Conservation (phyloP, 2,329 filamentous ascomycete genomes). For the Falciphora oryzae region DNA sequence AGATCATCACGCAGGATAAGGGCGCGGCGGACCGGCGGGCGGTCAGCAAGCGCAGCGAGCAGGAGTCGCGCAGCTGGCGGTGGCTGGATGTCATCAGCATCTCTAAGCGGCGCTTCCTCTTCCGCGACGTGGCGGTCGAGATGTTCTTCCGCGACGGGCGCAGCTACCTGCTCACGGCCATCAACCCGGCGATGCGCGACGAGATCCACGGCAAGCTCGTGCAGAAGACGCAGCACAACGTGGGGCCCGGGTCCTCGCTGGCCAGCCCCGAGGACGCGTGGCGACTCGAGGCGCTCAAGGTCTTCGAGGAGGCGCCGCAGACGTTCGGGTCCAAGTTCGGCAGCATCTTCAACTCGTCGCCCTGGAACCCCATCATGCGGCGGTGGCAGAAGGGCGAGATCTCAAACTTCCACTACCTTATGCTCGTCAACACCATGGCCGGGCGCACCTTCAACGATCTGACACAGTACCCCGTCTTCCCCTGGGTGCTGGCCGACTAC, state of each 20-base stretch:
- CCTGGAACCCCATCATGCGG: constrained; percentile 78
- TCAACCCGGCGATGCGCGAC: constrained; percentile 67
- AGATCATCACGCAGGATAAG: constrained; percentile 75
- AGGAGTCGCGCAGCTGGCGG: constrained; percentile 84
- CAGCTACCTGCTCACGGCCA: constrained; percentile 86
- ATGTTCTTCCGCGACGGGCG: constrained; percentile 95
- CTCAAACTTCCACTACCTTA: constrained; percentile 97
- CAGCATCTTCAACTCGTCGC: constrained; percentile 80
- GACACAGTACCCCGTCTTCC: constrained; percentile 96
- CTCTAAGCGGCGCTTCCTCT: constrained; percentile 90
- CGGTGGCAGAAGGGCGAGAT: constrained; percentile 92
- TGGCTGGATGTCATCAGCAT: constrained; percentile 94
- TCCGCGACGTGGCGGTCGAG: constrained; percentile 93
- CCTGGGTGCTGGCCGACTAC: constrained; percentile 95
- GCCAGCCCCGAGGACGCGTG: constrained; percentile 82
- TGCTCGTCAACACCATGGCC: constrained; percentile 97
- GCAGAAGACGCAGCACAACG: constrained; percentile 74
- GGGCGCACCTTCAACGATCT: constrained; percentile 96
- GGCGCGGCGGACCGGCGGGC: constrained; percentile 9
- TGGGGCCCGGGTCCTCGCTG: constrained; percentile 55
- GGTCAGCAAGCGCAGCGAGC: constrained; percentile 48
- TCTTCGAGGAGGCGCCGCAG: constrained; percentile 52
- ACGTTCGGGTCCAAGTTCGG: constrained; percentile 82
- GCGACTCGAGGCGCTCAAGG: constrained; percentile 80
- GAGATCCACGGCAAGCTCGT: constrained; percentile 73